phyloP scores from a whole-genome alignment of 2,329 filamentous ascomycete genomes.

The Cercospora canescens region DNA sequence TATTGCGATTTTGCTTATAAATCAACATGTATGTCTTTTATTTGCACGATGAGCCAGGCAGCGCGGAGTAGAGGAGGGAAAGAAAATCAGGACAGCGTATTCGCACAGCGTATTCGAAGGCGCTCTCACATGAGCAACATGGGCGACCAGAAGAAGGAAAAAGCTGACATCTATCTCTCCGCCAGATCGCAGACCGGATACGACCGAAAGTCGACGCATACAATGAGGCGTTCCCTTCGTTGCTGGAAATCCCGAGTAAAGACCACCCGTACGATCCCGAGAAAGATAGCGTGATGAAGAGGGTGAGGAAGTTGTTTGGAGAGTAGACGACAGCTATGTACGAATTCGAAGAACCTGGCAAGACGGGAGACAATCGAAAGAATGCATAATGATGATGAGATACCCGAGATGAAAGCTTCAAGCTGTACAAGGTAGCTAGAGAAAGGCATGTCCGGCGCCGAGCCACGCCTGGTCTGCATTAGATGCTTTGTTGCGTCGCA shows the following conservation, averaged over 20 bases:
- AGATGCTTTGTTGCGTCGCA: no score
- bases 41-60: neutral
- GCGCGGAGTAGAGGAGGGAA: neutral
- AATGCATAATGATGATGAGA: neutral
- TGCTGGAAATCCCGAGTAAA: slow-evolving; percentile 97
- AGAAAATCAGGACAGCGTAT: neutral
- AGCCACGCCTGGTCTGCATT: neutral
- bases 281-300: slow-evolving; percentile 94
- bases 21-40: slow-evolving; percentile 74
- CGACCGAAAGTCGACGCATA: slow-evolving; percentile 86
- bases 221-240: slow-evolving; percentile 90
- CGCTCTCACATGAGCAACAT: neutral
- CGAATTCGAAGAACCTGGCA: neutral
- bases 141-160: slow-evolving; percentile 7
- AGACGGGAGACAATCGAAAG: neutral
- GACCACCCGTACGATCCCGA: slow-evolving; percentile 98
- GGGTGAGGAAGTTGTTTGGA: slow-evolving; percentile 73
- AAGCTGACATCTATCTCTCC: neutral
- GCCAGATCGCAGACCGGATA: slow-evolving; percentile 91
- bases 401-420: neutral
- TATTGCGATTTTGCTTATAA: slow-evolving; percentile 94
- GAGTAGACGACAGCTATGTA: no score
- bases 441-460: neutral
- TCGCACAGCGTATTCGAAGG: neutral
- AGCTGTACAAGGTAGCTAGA: neutral